These are phyloP conservation scores for Nicotiana benthamiana DNA, from an alignment of 257 asterid genomes.

Conservation along the genomic window DNA sequence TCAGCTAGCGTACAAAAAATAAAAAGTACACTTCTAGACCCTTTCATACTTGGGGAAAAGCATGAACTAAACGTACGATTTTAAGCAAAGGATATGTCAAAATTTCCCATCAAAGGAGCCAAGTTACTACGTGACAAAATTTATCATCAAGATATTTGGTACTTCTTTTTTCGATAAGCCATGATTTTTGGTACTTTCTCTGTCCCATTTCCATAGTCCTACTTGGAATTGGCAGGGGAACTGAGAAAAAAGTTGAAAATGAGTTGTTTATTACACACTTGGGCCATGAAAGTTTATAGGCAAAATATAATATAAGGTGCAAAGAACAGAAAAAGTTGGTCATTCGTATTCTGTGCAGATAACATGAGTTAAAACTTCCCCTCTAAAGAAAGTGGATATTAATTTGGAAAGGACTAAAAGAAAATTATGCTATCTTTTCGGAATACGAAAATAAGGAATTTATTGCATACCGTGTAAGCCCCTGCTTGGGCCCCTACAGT, in stretches of 20 bases:
- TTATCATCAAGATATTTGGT: background rate
- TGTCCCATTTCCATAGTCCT: background rate
- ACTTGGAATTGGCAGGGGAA: background rate
- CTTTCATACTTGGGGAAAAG: background rate
- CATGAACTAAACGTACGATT: background rate
- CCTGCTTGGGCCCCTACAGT: conserved; percentile 71
- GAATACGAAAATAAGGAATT: background rate
- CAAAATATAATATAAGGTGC: background rate
- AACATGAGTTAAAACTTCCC: background rate
- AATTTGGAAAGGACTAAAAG: background rate
- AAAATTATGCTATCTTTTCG: background rate
- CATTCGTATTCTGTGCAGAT: background rate
- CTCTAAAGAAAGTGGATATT: background rate
- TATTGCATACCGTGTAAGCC: conserved; percentile 69
- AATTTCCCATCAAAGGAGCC: background rate
- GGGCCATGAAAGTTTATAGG: background rate
- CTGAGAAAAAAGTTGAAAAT: background rate
- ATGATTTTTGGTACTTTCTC: background rate
- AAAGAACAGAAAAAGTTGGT: background rate
- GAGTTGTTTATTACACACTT: background rate
- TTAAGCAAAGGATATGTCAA: background rate
- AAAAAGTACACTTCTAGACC: background rate
- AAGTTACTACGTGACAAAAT: background rate
- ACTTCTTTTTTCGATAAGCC: background rate
- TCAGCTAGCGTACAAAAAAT: background rate